phyloP scores from a whole-genome alignment of 371 early-diverging fungal genomes.

The Caulochytrium protostelioides region DNA sequence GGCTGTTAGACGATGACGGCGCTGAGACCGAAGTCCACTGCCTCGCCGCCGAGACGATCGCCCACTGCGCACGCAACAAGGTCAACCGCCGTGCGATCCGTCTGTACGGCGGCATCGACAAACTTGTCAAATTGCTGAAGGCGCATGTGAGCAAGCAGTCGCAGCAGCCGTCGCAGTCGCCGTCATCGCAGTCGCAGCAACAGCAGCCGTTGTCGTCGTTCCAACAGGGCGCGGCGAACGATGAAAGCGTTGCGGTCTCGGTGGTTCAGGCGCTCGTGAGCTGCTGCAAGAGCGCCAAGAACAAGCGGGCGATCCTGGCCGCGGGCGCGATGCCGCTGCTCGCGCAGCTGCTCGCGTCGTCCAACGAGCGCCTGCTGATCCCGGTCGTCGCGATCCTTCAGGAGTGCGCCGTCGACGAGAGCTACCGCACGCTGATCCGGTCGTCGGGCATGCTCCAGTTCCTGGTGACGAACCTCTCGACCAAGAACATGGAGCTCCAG shows the following conservation, averaged over 20 bases:
- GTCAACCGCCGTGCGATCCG: slow-evolving; percentile 28
- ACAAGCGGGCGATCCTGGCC: slow-evolving; percentile 32
- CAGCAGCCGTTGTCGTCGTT: no score
- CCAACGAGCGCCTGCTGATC: slow-evolving; percentile 27
- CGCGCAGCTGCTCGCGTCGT: slow-evolving; percentile 26
- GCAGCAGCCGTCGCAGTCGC: no score
- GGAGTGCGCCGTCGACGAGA: slow-evolving; percentile 28
- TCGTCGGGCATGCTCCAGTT: slow-evolving; percentile 28
- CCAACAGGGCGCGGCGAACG: no score
- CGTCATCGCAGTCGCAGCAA: no score
- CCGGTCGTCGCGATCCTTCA: slow-evolving; percentile 35
- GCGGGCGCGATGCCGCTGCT: slow-evolving; percentile 32
- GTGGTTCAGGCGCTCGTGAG: no score
- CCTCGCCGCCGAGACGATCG: slow-evolving; percentile 33
- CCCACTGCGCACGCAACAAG: slow-evolving; percentile 33
- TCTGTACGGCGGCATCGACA: slow-evolving; percentile 25
- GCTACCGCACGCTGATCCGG: slow-evolving; percentile 26
- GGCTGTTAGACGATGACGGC: slow-evolving; percentile 17
- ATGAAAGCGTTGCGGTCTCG: no score
- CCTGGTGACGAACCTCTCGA: slow-evolving; percentile 30
- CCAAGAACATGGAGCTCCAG: slow-evolving; percentile 26
- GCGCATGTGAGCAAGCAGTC: no score
- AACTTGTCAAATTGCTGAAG: slow-evolving; percentile 26
- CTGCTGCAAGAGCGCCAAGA: slow-evolving; percentile 19
- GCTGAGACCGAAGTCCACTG: slow-evolving; percentile 24